Conservation (phyloP, 148 eudicot species). For the Spergularia bocconei region DNA sequence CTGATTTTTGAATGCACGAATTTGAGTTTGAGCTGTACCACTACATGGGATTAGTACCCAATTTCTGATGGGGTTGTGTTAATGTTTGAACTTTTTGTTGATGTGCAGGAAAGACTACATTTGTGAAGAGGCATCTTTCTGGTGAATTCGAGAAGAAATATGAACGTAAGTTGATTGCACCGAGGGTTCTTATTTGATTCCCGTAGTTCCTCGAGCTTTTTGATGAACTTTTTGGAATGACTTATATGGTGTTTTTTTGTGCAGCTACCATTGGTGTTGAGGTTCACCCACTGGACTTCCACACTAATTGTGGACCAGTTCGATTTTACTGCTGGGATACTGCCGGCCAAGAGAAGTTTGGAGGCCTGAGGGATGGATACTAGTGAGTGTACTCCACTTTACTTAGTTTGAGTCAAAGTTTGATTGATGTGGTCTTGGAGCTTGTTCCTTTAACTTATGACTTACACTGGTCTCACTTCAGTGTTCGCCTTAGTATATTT, state of each 20-base stretch:
- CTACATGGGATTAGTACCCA: neutral
- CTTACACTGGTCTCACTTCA: too few species aligned
- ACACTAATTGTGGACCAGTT: slow-evolving; percentile 55
- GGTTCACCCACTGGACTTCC: slow-evolving; percentile 68
- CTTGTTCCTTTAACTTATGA: too few species aligned
- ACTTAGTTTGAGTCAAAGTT: neutral
- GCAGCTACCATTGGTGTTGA: slow-evolving; percentile 77
- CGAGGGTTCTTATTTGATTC: too few species aligned
- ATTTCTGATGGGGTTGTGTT: neutral
- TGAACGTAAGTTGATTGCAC: slow-evolving; percentile 45
- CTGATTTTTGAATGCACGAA: too few species aligned
- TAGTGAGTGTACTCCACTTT: slow-evolving; percentile 36
- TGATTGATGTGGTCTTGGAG: neutral
- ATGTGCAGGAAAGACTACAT: slow-evolving; percentile 59
- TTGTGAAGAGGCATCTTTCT: slow-evolving; percentile 64
- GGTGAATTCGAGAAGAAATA: slow-evolving; percentile 78
- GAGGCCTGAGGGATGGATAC: slow-evolving; percentile 69
- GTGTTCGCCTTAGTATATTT: too few species aligned
- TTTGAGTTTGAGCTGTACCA: too few species aligned
- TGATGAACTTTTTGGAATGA: too few species aligned
- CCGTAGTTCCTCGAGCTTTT: too few species aligned
- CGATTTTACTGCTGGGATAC: slow-evolving; percentile 79
- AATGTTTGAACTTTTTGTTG: neutral
- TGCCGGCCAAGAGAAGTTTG: slow-evolving; percentile 74
- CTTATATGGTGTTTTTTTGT: neutral